Percentiles rank a stretch among this genome's conserved stretches.
These are phyloP conservation scores for Rubia balearica DNA, from an alignment of 305 asterid genomes.

Conservation along the genomic window DNA sequence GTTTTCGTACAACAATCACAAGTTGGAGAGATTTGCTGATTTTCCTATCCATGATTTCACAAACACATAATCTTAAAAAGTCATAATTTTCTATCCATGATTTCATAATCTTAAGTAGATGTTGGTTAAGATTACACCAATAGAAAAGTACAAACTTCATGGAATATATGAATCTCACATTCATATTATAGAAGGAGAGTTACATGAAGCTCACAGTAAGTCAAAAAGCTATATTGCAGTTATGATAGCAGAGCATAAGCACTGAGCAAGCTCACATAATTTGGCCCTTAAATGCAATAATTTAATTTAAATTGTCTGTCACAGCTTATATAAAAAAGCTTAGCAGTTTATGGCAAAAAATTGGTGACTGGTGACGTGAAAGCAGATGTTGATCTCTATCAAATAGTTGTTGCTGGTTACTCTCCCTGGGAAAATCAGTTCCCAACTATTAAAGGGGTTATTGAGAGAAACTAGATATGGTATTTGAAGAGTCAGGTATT, in stretches of 20 bases:
- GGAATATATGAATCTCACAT: too few species aligned
- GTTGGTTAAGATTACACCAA: too few species aligned
- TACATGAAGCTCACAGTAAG: too few species aligned
- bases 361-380: neutral
- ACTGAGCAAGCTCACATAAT: too few species aligned
- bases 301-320: neutral
- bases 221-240: too few species aligned
- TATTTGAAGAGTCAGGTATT: neutral
- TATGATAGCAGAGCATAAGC: too few species aligned
- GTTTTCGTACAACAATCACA: constrained; percentile 95
- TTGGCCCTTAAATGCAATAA: too few species aligned
- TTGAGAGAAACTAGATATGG: neutral
- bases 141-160: too few species aligned
- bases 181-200: too few species aligned
- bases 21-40: constrained; percentile 92
- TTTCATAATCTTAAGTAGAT: too few species aligned
- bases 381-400: neutral
- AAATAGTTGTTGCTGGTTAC: neutral
- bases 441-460: neutral
- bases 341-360: neutral
- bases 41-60: constrained; percentile 91
- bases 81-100: too few species aligned
- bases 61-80: too few species aligned
- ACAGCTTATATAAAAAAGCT: constrained; percentile 1
- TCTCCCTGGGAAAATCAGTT: constrained; percentile 3